Conservation (phyloP, 768 basidiomycete genomes). For the Tephrocybe sp. region DNA sequence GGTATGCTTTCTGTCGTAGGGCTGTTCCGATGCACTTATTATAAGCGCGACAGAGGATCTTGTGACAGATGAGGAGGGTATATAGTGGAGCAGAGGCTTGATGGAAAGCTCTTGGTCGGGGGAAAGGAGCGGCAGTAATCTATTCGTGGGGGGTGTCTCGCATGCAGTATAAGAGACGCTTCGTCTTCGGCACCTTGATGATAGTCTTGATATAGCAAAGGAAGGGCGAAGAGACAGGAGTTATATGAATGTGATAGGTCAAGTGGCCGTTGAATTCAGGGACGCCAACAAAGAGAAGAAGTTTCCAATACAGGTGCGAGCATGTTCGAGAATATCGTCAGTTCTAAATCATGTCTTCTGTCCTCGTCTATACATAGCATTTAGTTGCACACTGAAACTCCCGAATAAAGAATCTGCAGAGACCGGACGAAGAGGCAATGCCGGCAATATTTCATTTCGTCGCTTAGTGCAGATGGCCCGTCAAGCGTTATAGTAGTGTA, state of each 20-base stretch:
- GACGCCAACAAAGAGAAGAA: neutral
- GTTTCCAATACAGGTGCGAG: neutral
- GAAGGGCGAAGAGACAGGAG: neutral
- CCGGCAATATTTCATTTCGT: no score
- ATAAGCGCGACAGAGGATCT: no score
- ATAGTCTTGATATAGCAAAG: neutral
- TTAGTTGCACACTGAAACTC: neutral
- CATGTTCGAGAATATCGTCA: neutral
- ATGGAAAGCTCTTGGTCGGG: conserved; percentile 1
- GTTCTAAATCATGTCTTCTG: neutral
- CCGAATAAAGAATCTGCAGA: no score
- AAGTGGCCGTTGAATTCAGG: neutral
- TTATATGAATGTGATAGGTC: neutral
- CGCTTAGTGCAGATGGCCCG: no score
- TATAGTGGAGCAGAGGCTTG: neutral
- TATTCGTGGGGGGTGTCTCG: neutral
- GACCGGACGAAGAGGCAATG: no score
- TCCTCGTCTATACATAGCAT: neutral
- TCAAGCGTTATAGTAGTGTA: no score
- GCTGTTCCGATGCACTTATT: conserved; percentile 1
- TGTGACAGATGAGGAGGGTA: conserved; percentile 1
- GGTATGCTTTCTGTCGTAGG: neutral
- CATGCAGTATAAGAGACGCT: neutral
- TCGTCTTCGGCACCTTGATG: neutral
- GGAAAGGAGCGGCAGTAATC: neutral